Percentiles rank a stretch among this genome's conserved stretches.
phyloP scores from a whole-genome alignment of 176 grass and related monocot species.

The Oryza brachyantha region DNA sequence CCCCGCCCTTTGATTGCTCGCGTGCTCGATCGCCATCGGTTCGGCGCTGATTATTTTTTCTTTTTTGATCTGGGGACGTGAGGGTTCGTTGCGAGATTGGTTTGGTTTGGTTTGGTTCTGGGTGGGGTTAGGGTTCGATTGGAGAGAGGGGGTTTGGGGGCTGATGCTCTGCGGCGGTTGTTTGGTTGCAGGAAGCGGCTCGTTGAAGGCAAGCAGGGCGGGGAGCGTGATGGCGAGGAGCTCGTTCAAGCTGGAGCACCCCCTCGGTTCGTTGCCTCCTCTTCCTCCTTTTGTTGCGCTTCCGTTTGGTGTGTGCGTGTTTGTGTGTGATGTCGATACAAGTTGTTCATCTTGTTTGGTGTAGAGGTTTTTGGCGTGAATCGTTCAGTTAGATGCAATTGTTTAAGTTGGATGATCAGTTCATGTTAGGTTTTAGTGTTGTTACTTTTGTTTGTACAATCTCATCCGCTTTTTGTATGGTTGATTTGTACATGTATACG shows the following conservation, averaged over 20 bases:
- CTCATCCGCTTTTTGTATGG: neutral
- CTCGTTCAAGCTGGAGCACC: conserved; percentile 87
- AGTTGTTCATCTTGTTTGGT: neutral
- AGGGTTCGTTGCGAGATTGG: neutral
- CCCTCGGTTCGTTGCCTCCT: conserved; percentile 56
- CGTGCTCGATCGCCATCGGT: neutral
- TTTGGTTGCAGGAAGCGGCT: neutral
- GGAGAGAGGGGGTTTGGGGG: neutral
- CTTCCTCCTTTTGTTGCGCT: neutral
- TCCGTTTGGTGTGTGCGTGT: neutral
- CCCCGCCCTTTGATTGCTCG: too few relatives aligned
- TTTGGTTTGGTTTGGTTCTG: too few relatives aligned
- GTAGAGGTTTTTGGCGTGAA: neutral
- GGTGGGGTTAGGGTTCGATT: neutral
- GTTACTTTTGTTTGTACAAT: neutral
- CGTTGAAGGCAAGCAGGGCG: neutral
- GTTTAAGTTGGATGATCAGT: neutral
- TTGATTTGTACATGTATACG: neutral
- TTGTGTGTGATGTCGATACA: too few relatives aligned
- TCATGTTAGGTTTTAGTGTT: neutral
- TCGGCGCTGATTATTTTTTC: neutral
- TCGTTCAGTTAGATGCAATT: neutral
- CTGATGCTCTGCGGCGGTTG: neutral
- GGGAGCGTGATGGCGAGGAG: conserved; percentile 50
- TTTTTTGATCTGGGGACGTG: neutral